These are phyloP conservation scores for Colletotrichum horii DNA, from an alignment of 2,329 filamentous ascomycete species.

Conservation along the genomic window DNA sequence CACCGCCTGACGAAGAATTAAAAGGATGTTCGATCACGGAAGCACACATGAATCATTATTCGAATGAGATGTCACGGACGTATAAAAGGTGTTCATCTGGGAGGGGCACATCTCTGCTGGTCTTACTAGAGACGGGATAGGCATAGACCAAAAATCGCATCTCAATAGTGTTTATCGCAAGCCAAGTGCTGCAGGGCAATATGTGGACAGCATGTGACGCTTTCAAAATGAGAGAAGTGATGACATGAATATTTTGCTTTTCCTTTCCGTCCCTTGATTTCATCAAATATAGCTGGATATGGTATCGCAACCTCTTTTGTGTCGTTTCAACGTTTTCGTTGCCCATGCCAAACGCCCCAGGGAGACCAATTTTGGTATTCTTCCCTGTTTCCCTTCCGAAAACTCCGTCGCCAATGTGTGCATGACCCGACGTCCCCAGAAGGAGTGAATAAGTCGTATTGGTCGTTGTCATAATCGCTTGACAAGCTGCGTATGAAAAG, in stretches of 20 bases:
- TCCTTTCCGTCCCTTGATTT: not conserved
- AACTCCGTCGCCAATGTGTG: not conserved
- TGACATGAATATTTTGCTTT: not conserved
- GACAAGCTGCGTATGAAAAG: not conserved
- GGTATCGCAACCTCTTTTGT: slow-evolving; percentile 17
- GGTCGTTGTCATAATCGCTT: not conserved
- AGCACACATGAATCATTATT: not conserved
- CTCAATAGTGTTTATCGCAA: not conserved
- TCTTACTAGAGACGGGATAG: not conserved
- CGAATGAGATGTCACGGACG: not conserved
- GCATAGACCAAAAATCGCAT: not conserved
- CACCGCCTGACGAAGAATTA: slow-evolving; percentile 68
- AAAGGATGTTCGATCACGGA: not conserved
- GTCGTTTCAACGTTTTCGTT: slow-evolving; percentile 13
- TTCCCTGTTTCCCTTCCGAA: not conserved
- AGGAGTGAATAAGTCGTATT: not conserved
- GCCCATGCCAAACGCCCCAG: not conserved
- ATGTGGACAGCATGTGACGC: not conserved
- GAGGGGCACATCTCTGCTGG: not conserved
- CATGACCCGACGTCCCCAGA: not conserved
- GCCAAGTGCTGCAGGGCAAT: not conserved
- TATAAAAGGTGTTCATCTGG: not conserved
- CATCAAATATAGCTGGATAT: not conserved
- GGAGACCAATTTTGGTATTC: not conserved
- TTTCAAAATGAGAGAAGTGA: not conserved